Evolutionary conservation across 345 rosid genomes (phyloP).

Genomic region (Excoecaria agallocha): DNA sequence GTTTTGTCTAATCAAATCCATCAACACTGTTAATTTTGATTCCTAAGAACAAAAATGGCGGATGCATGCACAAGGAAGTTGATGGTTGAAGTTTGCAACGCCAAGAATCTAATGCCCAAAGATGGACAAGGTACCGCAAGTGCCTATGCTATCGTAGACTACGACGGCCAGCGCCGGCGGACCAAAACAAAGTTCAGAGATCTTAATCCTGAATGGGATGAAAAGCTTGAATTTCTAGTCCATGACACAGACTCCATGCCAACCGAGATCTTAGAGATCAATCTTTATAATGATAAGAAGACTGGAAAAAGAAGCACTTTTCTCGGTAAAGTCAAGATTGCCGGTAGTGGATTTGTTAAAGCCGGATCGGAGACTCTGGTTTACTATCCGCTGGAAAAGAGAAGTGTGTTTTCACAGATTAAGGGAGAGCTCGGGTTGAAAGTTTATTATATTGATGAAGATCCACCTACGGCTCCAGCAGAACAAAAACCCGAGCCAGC

Average conservation of each 20-base stretch:
- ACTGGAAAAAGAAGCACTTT: slow-evolving; percentile 60
- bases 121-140: slow-evolving; percentile 97
- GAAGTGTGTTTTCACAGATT: slow-evolving; percentile 84
- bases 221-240: slow-evolving; percentile 72
- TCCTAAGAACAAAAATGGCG: slow-evolving; percentile 37
- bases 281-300: slow-evolving; percentile 77
- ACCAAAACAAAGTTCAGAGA: slow-evolving; percentile 80
- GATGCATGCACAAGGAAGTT: slow-evolving; percentile 57
- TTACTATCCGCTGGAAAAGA: slow-evolving; percentile 78
- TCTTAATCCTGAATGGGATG: slow-evolving; percentile 91
- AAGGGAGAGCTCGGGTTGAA: slow-evolving; percentile 84
- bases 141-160: slow-evolving; percentile 75
- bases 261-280: slow-evolving; percentile 66
- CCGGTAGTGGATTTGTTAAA: slow-evolving; percentile 49
- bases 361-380: slow-evolving; percentile 65
- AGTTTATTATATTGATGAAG: slow-evolving; percentile 62
- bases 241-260: slow-evolving; percentile 58
- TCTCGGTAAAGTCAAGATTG: slow-evolving; percentile 75
- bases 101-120: slow-evolving; percentile 82
- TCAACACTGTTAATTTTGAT: not conserved
- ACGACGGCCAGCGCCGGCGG: slow-evolving; percentile 73
- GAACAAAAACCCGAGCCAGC: slow-evolving; percentile 7
- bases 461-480: slow-evolving; percentile 40
- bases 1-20: no score
- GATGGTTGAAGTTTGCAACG: slow-evolving; percentile 70